A percentile compares a stretch with the other conserved stretches of the same genome.
Conservation (phyloP, 2,329 filamentous ascomycete species). For the Chalara sp. region DNA sequence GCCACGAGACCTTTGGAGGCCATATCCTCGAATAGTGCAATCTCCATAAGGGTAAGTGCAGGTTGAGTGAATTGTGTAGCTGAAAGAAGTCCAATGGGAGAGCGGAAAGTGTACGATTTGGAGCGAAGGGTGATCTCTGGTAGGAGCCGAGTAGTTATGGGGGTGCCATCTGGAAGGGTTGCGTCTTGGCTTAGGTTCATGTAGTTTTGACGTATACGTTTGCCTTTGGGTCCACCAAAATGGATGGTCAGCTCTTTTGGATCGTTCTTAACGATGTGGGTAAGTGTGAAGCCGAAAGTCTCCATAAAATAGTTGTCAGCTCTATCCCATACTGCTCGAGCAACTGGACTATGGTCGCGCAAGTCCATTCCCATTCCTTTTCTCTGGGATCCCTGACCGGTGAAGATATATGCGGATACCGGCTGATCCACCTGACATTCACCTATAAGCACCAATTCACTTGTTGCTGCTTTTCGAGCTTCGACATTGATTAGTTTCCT, state of each 20-base stretch:
- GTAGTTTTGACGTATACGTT: constrained; percentile 8
- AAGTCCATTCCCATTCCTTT: constrained; percentile 37
- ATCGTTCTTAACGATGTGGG: constrained; percentile 32
- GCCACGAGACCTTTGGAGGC: constrained; percentile 21
- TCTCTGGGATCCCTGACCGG: constrained; percentile 34
- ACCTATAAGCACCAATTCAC: constrained; percentile 32
- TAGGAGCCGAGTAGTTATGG: constrained; percentile 3
- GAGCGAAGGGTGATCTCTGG: constrained; percentile 8
- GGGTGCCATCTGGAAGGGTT: constrained; percentile 1
- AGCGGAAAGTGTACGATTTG: constrained; percentile 23
- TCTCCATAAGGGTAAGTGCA: constrained; percentile 26
- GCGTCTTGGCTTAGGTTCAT: constrained; percentile 9
- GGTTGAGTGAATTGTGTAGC: constrained; percentile 32
- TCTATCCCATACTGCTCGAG: constrained; percentile 30
- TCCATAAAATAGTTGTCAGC: constrained; percentile 29
- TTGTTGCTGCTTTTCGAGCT: constrained; percentile 24
- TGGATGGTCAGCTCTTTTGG: constrained; percentile 31
- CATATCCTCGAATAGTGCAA: constrained; percentile 25
- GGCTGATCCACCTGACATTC: constrained; percentile 26
- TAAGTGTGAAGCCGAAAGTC: constrained; percentile 27
- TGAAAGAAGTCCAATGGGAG: constrained; percentile 24
- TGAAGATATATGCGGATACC: constrained; percentile 32
- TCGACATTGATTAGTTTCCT: constrained; percentile 27
- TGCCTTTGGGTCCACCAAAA: constrained; percentile 27
- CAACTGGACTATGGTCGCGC: constrained; percentile 27